These are phyloP conservation scores for Myrica gale DNA, from an alignment of 306 rosid species.

Conservation along the genomic window DNA sequence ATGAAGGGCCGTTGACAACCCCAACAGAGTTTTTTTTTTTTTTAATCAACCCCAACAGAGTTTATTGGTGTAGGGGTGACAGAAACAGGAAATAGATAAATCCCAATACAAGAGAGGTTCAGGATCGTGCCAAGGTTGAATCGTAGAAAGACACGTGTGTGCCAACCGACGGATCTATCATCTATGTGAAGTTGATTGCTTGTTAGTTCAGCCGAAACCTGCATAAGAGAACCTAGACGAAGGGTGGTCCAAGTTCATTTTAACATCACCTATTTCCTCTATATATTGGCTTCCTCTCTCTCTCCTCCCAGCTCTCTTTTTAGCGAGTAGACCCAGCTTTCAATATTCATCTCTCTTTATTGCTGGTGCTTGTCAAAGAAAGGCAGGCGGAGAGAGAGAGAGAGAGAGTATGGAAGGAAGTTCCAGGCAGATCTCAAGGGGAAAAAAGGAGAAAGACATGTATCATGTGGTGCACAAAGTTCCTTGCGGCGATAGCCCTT, in stretches of 20 bases:
- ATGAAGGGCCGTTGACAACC: no score
- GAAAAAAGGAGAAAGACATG: constrained; percentile 52
- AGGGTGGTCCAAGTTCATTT: not conserved
- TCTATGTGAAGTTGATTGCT: not conserved
- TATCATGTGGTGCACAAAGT: constrained; percentile 85
- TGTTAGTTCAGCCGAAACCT: not conserved
- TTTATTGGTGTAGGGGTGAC: no score
- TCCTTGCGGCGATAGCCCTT: constrained; percentile 78
- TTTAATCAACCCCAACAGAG: no score
- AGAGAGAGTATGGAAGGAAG: constrained; percentile 35
- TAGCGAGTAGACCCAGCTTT: not conserved
- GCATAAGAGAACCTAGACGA: constrained; percentile 17
- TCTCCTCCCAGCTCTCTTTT: not conserved
- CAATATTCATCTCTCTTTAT: not conserved
- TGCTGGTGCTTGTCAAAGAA: not conserved
- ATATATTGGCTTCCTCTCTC: not conserved
- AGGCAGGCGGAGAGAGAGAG: not conserved
- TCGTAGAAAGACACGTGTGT: constrained; percentile 12
- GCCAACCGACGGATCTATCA: not conserved
- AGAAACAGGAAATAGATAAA: no score
- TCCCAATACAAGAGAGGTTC: not conserved
- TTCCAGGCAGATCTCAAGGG: constrained; percentile 30
- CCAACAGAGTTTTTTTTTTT: no score
- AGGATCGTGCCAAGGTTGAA: not conserved
- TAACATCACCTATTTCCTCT: not conserved